Conservation (phyloP, 2,329 filamentous ascomycete species). For the Aspergillus persii region DNA sequence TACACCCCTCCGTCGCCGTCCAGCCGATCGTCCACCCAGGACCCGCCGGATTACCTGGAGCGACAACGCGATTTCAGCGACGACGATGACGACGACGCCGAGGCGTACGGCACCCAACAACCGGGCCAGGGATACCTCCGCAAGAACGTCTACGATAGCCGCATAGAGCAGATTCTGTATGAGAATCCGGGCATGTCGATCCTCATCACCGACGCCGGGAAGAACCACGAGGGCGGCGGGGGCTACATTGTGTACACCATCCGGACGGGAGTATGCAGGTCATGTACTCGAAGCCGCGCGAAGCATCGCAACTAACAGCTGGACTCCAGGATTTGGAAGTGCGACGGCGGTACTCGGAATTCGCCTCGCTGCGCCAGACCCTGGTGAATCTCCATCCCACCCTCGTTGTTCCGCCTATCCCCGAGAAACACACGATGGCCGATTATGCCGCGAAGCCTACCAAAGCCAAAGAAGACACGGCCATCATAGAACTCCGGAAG, state of each 20-base stretch:
- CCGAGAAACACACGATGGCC: slow-evolving; percentile 98
- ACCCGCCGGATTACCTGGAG: slow-evolving; percentile 58
- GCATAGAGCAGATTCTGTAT: slow-evolving; percentile 95
- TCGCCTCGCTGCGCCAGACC: slow-evolving; percentile 83
- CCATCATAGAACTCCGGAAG: slow-evolving; percentile 94
- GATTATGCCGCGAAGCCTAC: slow-evolving; percentile 98
- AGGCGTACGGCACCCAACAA: slow-evolving; percentile 50
- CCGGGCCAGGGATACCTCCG: slow-evolving; percentile 50
- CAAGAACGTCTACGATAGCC: slow-evolving; percentile 87
- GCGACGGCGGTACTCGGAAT: slow-evolving; percentile 92
- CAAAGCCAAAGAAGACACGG: slow-evolving; percentile 94
- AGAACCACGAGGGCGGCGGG: slow-evolving; percentile 87
- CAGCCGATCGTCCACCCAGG: slow-evolving; percentile 67
- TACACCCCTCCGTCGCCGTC: slow-evolving; percentile 69
- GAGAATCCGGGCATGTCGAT: slow-evolving; percentile 90
- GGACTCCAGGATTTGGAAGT: slow-evolving; percentile 80
- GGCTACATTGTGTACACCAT: slow-evolving; percentile 98
- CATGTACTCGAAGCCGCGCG: not conserved
- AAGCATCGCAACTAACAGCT: not conserved
- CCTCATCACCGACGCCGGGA: slow-evolving; percentile 89
- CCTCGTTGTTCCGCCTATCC: slow-evolving; percentile 91
- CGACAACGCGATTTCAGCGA: slow-evolving; percentile 56
- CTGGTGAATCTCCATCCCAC: slow-evolving; percentile 91
- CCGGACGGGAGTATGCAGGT: slow-evolving; percentile 71
- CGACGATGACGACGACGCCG: slow-evolving; percentile 52